A percentile compares a stretch with the other conserved stretches of the same genome.
Evolutionary conservation across 2,329 filamentous ascomycete species (phyloP).

Genomic region (Xenoacremonium recifei): DNA sequence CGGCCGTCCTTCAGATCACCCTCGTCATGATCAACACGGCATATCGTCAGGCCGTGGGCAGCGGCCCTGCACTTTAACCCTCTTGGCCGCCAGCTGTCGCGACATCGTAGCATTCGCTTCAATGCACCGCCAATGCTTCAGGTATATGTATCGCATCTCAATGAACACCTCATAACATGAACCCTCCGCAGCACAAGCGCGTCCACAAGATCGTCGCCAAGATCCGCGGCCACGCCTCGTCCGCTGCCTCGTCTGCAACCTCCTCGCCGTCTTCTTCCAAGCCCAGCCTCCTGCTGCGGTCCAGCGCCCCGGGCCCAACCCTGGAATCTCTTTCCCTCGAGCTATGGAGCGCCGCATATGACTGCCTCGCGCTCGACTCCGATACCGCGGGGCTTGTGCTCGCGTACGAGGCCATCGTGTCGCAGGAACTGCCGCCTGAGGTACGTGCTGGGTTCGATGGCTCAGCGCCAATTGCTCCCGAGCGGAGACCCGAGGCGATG

Average conservation of each 20-base stretch:
- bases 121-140: too few species aligned
- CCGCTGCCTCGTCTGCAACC: slow-evolving; percentile 12
- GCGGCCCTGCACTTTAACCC: too few species aligned
- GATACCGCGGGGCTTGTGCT: slow-evolving; percentile 30
- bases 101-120: too few species aligned
- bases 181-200: too few species aligned
- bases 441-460: slow-evolving; percentile 29
- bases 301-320: too few species aligned
- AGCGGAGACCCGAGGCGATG: slow-evolving; percentile 29
- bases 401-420: slow-evolving; percentile 36
- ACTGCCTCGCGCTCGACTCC: slow-evolving; percentile 28
- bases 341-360: slow-evolving; percentile 36
- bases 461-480: slow-evolving; percentile 18
- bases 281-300: slow-evolving; percentile 9
- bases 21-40: too few species aligned
- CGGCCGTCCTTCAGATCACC: too few species aligned
- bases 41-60: too few species aligned
- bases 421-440: slow-evolving; percentile 32
- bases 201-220: slow-evolving; percentile 22
- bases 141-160: too few species aligned
- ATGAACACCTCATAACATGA: too few species aligned
- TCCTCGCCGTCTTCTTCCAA: slow-evolving; percentile 14
- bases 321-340: slow-evolving; percentile 27
- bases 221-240: slow-evolving; percentile 14
- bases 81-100: too few species aligned